A percentile compares a stretch with the other conserved stretches of the same genome.
Conservation (phyloP, 169 alveolate genomes). For the Toxoplasma gondii region DNA sequence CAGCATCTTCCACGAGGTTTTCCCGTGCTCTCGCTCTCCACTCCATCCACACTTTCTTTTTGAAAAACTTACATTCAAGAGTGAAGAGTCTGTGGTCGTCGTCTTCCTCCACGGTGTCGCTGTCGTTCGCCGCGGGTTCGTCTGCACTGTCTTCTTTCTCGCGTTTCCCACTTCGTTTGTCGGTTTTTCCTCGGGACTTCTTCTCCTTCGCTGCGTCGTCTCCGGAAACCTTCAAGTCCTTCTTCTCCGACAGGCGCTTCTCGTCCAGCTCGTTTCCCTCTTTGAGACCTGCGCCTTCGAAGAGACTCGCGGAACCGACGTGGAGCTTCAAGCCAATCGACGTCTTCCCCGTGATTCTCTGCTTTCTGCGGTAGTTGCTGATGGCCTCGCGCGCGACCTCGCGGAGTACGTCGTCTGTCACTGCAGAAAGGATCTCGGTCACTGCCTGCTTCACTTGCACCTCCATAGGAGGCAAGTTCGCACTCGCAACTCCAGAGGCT, state of each 20-base stretch:
- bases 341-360: constrained; percentile 54
- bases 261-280: constrained; percentile 18
- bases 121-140: not conserved
- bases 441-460: constrained; percentile 54
- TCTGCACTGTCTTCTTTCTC: not conserved
- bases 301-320: not conserved
- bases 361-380: constrained; percentile 59
- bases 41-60: too few species aligned
- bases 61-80: not conserved
- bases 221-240: not conserved
- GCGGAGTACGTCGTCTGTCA: constrained; percentile 51
- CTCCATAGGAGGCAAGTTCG: constrained; percentile 16
- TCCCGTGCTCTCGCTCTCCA: too few species aligned
- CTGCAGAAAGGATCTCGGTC: constrained; percentile 55
- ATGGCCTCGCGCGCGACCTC: constrained; percentile 64
- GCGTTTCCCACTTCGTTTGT: not conserved
- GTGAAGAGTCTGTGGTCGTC: not conserved
- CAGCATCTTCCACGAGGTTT: too few species aligned
- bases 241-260: not conserved
- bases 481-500: not conserved
- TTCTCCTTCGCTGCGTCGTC: not conserved
- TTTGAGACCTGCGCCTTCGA: not conserved
- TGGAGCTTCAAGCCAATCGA: constrained; percentile 53
- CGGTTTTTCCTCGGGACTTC: not conserved
- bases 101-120: constrained; percentile 8